Base-by-base conservation (phyloP, 176 grass and related monocot genomes). In the Themeda triandra region DNA sequence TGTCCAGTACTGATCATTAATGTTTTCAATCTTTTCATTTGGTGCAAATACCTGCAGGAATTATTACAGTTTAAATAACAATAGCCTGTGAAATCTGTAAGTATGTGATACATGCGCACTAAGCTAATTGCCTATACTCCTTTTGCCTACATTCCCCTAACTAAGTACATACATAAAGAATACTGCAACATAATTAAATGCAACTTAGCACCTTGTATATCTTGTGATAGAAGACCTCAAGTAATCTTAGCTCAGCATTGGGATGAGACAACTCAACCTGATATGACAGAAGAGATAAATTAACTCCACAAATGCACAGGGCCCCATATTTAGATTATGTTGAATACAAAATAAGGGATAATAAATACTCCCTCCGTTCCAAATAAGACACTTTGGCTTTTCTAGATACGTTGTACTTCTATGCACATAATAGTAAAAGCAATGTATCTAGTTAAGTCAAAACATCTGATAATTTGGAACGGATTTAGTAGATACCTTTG, bases 181-280 rank as follows among this genome's bases (percentile, higher is more conserved):
- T 73, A 27, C 12, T 15, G 23, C n/a, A 29, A 18, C 40, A 28
- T 29, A 56, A 80, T 29, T 51, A 88, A 84, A 63, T 40, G 14
- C 27, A 71, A 63, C 24, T 54, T 64, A 37, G 27, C 76, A 99
- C 97, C 97, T 99, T 99, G 78, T 99, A 99, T 85, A 99, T 99
- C 85, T 99, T 99, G 88, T 99, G 91, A 90, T 99, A 94, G 41
- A 96, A 99, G 72, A 99, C 97, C 87, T 99, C 97, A 86, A 99
- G 93, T 68, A 99, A 79, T 83, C 97, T 90, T 48, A 99, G 91
- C 67, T 99, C 97, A 70, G 89, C 91, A 90, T 92, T 83, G 6
- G 91, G 88, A 83, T 87, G 88, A 74, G 97, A 96, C 4, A 92
- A 81, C 71, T 96, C 97, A 79, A 96, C 97, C 97, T 96, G 84